Percentiles rank a stretch among this genome's conserved stretches.
Evolutionary conservation across 2,329 filamentous ascomycete genomes (phyloP).

Genomic region (Diaporthe longicolla): DNA sequence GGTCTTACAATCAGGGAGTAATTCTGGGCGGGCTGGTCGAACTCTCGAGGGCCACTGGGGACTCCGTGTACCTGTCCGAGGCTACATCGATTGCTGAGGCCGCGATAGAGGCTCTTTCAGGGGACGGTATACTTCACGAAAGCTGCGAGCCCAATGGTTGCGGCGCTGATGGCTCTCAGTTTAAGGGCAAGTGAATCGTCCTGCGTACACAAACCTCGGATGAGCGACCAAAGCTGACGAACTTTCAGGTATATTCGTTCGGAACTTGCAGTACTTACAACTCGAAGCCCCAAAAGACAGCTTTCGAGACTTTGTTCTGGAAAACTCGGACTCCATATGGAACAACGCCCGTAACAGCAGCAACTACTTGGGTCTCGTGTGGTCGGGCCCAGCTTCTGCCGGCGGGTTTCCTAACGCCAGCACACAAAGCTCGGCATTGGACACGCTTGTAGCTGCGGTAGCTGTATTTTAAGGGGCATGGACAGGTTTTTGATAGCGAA

Average conservation of each 20-base stretch:
- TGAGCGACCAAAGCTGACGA: background rate
- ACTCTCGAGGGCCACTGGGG: slow-evolving; percentile 59
- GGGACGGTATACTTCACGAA: slow-evolving; percentile 66
- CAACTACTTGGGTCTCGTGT: slow-evolving; percentile 72
- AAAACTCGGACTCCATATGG: slow-evolving; percentile 78
- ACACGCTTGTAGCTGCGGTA: slow-evolving; percentile 75
- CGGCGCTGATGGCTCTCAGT: slow-evolving; percentile 69
- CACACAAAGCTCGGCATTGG: slow-evolving; percentile 76
- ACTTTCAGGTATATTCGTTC: slow-evolving; percentile 68
- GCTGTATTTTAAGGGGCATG: slow-evolving; percentile 50
- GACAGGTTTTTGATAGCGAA: background rate
- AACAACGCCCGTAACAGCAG: slow-evolving; percentile 63
- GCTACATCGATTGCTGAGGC: slow-evolving; percentile 65
- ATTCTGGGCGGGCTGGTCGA: slow-evolving; percentile 67
- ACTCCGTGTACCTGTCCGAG: slow-evolving; percentile 58
- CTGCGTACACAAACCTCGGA: background rate
- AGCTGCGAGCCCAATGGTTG: slow-evolving; percentile 62
- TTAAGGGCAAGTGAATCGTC: slow-evolving; percentile 66
- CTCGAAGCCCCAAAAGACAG: slow-evolving; percentile 61
- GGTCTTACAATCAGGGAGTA: slow-evolving; percentile 71
- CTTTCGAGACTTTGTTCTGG: slow-evolving; percentile 69
- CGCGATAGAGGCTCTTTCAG: slow-evolving; percentile 61
- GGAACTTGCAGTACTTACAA: slow-evolving; percentile 73
- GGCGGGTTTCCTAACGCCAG: slow-evolving; percentile 65
- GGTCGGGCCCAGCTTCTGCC: slow-evolving; percentile 68